Evolutionary conservation across 1,284 basidiomycete species (phyloP), one percentile per base, ranked within the genome.

Genomic region (Ustilago hordei): DNA sequence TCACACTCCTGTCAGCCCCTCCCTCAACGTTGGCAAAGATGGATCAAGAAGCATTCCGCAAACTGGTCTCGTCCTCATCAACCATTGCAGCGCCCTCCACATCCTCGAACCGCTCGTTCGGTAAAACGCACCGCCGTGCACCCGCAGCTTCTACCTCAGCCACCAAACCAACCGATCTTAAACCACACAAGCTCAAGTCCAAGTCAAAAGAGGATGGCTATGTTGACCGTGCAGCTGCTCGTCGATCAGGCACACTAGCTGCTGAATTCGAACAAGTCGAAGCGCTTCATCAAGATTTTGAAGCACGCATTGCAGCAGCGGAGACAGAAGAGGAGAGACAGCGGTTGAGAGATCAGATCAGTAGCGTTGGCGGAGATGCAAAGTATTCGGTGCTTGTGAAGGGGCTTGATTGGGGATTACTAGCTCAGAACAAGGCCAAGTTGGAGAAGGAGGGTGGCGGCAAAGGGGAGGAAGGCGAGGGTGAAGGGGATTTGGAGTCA

Each of bases 371-470:
- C n/a, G 94, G 94, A 39, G 94, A 96, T 85, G 90, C 91, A 48
- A 90, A 91, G 61, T 93, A 95, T 85, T 91, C 92, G 3, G 90
- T 95, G 54, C 90, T 95, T 4, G 93, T 95, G 47, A 95, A 94
- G 81, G 93, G 95, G n/a, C 90, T 97, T 38, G 95, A 97, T 83
- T 90, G 92, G 83, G 91, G 93, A 0, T 89, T 96, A 4, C 88
- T 97, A 8, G 93, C 94, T 79, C 92, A 93, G 81, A 91, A 93
- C 77, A 93, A 91, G 86, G 92, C 93, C 0, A 66, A 79, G 55
- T 68, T 88, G n/a, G 88, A 89, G 9, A 86, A 50, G 8, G 72
- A 69, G 32, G 56, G 35, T 4, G 53, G 43, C 9, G 68, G 47
- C 4, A 50, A 4, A 0, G 39, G 12, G 12, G 59, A 88, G 8